Evolutionary conservation across 164 flowering plant species (phyloP), one percentile per base, ranked within the genome.

Genomic region (Aristolochia fimbriata): DNA sequence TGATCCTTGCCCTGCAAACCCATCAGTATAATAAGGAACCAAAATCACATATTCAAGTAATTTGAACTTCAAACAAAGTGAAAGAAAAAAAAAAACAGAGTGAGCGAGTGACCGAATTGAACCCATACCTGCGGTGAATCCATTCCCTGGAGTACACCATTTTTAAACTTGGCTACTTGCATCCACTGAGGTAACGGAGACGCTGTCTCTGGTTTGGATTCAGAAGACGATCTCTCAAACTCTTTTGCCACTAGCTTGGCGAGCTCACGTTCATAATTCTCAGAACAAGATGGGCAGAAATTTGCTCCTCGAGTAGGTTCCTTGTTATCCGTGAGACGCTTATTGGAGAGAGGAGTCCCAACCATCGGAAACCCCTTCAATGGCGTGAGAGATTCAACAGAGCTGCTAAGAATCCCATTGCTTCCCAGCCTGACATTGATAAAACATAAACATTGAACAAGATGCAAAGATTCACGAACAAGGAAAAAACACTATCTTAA

Each of bases 101-200:
- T 9, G 37, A 57, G 55, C 17, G 22, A 57, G 43, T 51, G 41
- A 3, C 1, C 21, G 10, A 37, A 20, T 19, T 27, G 13, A 25
- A 47, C 46, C 55, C 63, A 7, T 76, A 83, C 96, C 78, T 77
- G 74, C 22, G 68, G 55, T 27, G 71, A 77, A 69, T 83, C 82
- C 6, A 59, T 19, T 7, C 68, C 48, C 63, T 71, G 73, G 22
- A 11, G 45, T 49, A 63, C 73, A 59, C 58, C 65, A 47, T 65
- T 68, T 23, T 60, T 60, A 30, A 66, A 60, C 72, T 81, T 83
- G 1, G 92, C 92, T 61, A 66, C 80, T 58, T 86, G 91, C 78
- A 93, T 63, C 99, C 99, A 93, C 64, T 63, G 86, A 16, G 99
- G 99, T 66, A 93, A 72, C 1, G 75, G 46, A 7, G 78, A 71